phyloP scores from a whole-genome alignment of 306 rosid genomes.

The Vigna mungo region DNA sequence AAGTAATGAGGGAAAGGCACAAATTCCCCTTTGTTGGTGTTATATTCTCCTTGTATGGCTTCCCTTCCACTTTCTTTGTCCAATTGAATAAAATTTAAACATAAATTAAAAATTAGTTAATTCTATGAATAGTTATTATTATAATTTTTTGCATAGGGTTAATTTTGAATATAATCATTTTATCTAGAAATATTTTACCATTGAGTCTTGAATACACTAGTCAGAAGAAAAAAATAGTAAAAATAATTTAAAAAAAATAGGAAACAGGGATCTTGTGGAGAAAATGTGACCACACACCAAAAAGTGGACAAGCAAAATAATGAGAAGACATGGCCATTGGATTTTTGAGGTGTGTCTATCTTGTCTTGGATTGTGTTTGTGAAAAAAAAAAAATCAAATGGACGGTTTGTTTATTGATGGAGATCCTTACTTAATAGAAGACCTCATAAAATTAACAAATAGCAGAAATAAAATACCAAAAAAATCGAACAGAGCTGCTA shows the following conservation, averaged over 20 bases:
- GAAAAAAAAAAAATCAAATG: not conserved
- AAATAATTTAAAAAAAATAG: not conserved
- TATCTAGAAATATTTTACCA: too few species aligned
- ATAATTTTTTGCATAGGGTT: too few species aligned
- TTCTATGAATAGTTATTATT: too few species aligned
- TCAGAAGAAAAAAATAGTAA: not conserved
- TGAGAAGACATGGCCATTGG: not conserved
- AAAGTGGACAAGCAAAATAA: not conserved
- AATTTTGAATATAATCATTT: too few species aligned
- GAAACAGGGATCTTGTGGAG: too few species aligned
- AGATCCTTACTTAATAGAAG: not conserved
- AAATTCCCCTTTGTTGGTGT: constrained; percentile 51
- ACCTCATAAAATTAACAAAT: too few species aligned
- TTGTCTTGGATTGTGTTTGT: not conserved
- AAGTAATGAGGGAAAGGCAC: constrained; percentile 51
- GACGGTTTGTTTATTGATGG: not conserved
- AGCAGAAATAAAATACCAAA: too few species aligned
- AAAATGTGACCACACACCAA: not conserved
- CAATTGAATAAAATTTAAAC: not conserved
- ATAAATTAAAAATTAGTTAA: too few species aligned
- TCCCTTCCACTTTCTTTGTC: not conserved
- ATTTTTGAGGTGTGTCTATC: not conserved
- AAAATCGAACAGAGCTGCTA: too few species aligned
- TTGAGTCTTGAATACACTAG: not conserved
- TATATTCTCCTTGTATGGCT: constrained; percentile 22